Evolutionary conservation across 176 grass and related monocot species (phyloP).

Genomic region (Aegilops tauschii): DNA sequence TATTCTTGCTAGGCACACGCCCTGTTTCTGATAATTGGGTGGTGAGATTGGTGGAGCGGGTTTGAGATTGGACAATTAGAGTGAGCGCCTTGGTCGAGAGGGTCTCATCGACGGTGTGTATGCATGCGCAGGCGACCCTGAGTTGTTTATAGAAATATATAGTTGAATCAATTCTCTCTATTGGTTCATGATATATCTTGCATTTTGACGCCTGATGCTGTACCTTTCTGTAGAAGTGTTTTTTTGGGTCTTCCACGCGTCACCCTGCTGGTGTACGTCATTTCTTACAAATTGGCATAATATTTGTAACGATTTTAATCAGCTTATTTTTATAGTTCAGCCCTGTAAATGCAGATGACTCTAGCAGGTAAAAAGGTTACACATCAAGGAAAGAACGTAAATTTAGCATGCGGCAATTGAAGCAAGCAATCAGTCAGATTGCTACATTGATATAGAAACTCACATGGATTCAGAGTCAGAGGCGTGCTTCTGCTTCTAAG

Average conservation of each 20-base stretch:
- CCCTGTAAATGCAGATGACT: too few relatives aligned
- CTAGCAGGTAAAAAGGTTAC: too few relatives aligned
- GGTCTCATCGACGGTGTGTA: conserved; percentile 31
- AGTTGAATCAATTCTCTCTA: conserved; percentile 29
- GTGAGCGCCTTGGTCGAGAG: conserved; percentile 28
- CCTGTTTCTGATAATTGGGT: conserved; percentile 28
- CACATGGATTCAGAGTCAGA: too few relatives aligned
- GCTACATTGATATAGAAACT: too few relatives aligned
- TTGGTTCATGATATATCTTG: conserved; percentile 18
- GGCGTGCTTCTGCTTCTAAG: too few relatives aligned
- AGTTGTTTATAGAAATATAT: conserved; percentile 61
- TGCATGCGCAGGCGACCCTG: conserved; percentile 13
- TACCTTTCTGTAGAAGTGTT: background rate
- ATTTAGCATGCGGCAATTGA: too few relatives aligned
- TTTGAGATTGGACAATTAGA: conserved; percentile 21
- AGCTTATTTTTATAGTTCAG: background rate
- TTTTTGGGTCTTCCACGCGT: background rate
- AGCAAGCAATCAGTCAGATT: too few relatives aligned
- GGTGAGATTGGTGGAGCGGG: conserved; percentile 22
- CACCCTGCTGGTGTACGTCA: background rate
- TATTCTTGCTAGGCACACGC: conserved; percentile 54
- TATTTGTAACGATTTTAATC: background rate
- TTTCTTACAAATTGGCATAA: background rate
- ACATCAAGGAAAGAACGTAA: too few relatives aligned
- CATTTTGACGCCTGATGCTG: conserved; percentile 1